Conservation (phyloP, 2,329 filamentous ascomycete genomes). For the Diaporthe longicolla region DNA sequence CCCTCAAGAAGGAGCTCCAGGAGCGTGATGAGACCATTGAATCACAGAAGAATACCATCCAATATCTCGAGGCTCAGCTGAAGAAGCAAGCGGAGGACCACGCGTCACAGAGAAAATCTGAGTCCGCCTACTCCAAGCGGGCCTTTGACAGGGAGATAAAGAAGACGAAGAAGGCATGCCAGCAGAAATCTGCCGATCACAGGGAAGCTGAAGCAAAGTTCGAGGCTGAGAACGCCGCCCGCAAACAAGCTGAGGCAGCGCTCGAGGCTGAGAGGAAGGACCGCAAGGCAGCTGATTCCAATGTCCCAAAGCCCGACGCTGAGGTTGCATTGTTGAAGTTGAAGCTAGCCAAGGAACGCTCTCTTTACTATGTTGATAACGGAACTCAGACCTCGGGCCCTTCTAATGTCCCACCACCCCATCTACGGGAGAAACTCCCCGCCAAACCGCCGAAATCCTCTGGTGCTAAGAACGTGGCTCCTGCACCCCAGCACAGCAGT, state of each 20-base stretch:
- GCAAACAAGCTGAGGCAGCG: too few species aligned
- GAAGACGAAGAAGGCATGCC: not conserved
- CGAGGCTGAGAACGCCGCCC: not conserved
- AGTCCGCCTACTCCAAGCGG: not conserved
- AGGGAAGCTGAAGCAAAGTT: not conserved
- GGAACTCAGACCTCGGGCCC: not conserved
- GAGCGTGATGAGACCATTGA: slow-evolving; percentile 7
- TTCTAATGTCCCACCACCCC: not conserved
- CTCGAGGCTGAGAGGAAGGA: not conserved
- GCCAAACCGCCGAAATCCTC: not conserved
- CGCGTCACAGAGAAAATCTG: not conserved
- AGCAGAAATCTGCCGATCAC: not conserved
- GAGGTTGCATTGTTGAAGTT: not conserved
- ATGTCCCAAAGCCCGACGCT: not conserved
- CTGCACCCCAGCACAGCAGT: not conserved
- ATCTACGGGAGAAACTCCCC: not conserved
- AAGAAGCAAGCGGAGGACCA: not conserved
- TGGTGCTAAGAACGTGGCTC: not conserved
- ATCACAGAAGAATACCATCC: not conserved
- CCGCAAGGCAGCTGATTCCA: not conserved
- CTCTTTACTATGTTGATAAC: not conserved
- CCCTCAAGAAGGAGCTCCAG: not conserved
- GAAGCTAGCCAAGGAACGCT: not conserved
- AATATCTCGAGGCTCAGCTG: not conserved
- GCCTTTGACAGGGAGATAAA: not conserved